Conservation (phyloP, 2,329 filamentous ascomycete species). For the Cladophialophora carrionii region DNA sequence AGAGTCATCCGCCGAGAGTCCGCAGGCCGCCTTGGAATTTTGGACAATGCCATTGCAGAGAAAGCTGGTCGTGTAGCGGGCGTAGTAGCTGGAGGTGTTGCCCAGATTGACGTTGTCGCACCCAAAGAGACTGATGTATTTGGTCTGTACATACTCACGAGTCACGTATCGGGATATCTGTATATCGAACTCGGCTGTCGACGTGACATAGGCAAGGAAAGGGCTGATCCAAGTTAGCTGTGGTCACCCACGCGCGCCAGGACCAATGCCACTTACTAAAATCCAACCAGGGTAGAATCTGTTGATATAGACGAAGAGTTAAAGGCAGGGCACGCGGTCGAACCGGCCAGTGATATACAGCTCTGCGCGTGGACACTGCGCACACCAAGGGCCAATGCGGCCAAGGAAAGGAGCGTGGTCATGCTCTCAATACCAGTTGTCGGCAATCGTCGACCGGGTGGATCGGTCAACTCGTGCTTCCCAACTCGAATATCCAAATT, state of each 20-base stretch:
- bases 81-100: constrained; percentile 81
- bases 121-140: constrained; percentile 79
- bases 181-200: constrained; percentile 74
- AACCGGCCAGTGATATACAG: constrained; percentile 71
- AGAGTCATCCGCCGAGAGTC: constrained; percentile 65
- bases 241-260: constrained; percentile 31
- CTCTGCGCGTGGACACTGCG: constrained; percentile 28
- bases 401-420: constrained; percentile 25
- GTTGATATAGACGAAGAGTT: constrained; percentile 72
- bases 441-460: constrained; percentile 8
- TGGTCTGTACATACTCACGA: constrained; percentile 73
- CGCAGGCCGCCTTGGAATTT: constrained; percentile 74
- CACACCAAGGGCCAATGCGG: constrained; percentile 32
- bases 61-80: constrained; percentile 87
- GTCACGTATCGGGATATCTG: constrained; percentile 73
- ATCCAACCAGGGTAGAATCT: constrained; percentile 58
- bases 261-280: constrained; percentile 62
- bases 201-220: constrained; percentile 81
- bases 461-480: constrained; percentile 16
- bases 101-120: constrained; percentile 76
- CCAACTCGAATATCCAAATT: constrained; percentile 62
- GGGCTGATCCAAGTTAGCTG: constrained; percentile 60
- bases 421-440: constrained; percentile 20
- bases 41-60: constrained; percentile 94
- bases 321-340: constrained; percentile 73